A percentile compares a stretch with the other conserved stretches of the same genome.
phyloP scores from a whole-genome alignment of 2,329 filamentous ascomycete genomes.

The Phyllachora maydis region DNA sequence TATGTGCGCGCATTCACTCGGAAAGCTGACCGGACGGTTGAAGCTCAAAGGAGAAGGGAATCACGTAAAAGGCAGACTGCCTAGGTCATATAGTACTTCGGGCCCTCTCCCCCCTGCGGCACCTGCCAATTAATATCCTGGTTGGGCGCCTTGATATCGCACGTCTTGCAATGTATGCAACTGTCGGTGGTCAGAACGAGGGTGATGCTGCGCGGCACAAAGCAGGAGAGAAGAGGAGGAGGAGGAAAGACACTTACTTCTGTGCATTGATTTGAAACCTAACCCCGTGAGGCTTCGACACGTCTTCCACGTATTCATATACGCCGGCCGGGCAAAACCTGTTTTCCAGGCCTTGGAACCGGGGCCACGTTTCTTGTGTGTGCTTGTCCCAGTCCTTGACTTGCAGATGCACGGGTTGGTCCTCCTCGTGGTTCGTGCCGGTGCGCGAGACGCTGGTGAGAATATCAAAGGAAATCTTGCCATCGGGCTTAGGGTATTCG shows the following conservation, averaged over 20 bases:
- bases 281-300: conserved; percentile 67
- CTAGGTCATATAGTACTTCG: conserved; percentile 51
- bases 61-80: too few relatives aligned
- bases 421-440: conserved; percentile 95
- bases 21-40: too few relatives aligned
- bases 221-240: background rate
- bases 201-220: conserved; percentile 8
- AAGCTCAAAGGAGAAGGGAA: too few relatives aligned
- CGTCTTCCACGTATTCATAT: conserved; percentile 94
- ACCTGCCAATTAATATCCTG: conserved; percentile 98
- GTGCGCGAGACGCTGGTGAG: conserved; percentile 87
- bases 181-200: conserved; percentile 32
- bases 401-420: conserved; percentile 90
- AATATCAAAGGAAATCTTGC: conserved; percentile 88
- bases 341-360: conserved; percentile 84
- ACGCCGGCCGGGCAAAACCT: conserved; percentile 94
- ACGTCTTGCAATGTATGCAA: conserved; percentile 99
- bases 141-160: conserved; percentile 90
- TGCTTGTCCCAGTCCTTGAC: conserved; percentile 92
- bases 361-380: conserved; percentile 61
- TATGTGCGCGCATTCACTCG: too few relatives aligned
- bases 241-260: conserved; percentile 45
- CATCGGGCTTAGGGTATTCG: conserved; percentile 91
- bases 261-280: conserved; percentile 95
- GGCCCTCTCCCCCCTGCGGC: conserved; percentile 71